Conservation (phyloP, 1,139 yeast genomes). For the Sugiyamaella xylanicola region DNA sequence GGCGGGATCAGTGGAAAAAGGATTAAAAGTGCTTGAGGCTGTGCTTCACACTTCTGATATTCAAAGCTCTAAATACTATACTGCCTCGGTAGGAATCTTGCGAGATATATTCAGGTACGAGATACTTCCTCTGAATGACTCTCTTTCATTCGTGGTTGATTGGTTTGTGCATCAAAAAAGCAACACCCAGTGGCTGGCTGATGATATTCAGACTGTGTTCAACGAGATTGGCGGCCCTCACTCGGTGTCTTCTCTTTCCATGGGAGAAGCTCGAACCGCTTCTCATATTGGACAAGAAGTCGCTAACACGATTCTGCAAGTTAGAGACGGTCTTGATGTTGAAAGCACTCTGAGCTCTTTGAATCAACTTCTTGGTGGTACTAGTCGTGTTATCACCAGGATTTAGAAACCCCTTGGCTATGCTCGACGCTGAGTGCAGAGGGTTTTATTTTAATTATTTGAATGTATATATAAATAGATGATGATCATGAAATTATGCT, state of each 20-base stretch:
- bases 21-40: slow-evolving; percentile 28
- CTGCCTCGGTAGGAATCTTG: slow-evolving; percentile 31
- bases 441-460: slow-evolving; percentile 10
- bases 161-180: slow-evolving; percentile 31
- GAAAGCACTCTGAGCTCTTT: slow-evolving; percentile 25
- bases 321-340: slow-evolving; percentile 30
- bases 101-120: slow-evolving; percentile 32
- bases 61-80: slow-evolving; percentile 17
- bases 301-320: slow-evolving; percentile 29
- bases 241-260: slow-evolving; percentile 21
- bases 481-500: slow-evolving; percentile 13
- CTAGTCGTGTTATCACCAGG: not conserved
- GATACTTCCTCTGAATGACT: slow-evolving; percentile 30
- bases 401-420: too few relatives aligned
- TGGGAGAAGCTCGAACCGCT: slow-evolving; percentile 26
- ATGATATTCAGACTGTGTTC: slow-evolving; percentile 30
- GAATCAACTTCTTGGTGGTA: slow-evolving; percentile 22
- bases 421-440: too few relatives aligned
- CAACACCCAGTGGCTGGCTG: slow-evolving; percentile 28
- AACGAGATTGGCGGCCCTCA: slow-evolving; percentile 29
- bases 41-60: slow-evolving; percentile 29
- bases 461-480: slow-evolving; percentile 19
- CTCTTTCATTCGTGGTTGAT: slow-evolving; percentile 28
- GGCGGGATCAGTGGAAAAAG: slow-evolving; percentile 28
- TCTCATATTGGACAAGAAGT: slow-evolving; percentile 29